These are phyloP conservation scores for Pezicula carpinea DNA, from an alignment of 2,329 filamentous ascomycete species.

Conservation along the genomic window DNA sequence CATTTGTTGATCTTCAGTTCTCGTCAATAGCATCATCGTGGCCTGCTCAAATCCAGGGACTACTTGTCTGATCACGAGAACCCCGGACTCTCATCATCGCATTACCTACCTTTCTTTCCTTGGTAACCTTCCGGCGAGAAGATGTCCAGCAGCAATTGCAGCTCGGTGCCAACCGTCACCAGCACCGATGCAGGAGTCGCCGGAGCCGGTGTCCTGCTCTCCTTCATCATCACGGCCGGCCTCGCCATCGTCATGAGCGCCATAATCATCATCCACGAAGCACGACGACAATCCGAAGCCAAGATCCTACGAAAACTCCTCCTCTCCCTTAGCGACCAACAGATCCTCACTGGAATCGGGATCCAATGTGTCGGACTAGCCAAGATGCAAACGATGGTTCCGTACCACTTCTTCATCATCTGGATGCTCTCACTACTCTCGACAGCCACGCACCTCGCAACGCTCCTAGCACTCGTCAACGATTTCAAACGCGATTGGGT, in stretches of 20 bases:
- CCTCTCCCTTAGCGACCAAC: conserved; percentile 61
- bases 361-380: conserved; percentile 60
- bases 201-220: conserved; percentile 55
- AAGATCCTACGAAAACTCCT: conserved; percentile 59
- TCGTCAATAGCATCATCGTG: too few species aligned
- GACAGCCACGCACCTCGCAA: conserved; percentile 61
- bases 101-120: not conserved
- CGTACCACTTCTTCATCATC: conserved; percentile 68
- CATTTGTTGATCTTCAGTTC: too few species aligned
- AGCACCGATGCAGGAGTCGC: conserved; percentile 53
- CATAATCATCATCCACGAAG: conserved; percentile 52
- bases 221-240: conserved; percentile 60
- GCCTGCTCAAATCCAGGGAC: too few species aligned
- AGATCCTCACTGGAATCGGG: conserved; percentile 65
- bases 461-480: conserved; percentile 58
- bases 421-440: conserved; percentile 64
- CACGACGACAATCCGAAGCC: conserved; percentile 39
- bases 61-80: too few species aligned
- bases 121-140: too few species aligned
- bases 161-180: conserved; percentile 36
- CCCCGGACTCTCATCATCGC: not conserved
- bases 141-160: conserved; percentile 31
- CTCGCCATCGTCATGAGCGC: conserved; percentile 51
- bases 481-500: conserved; percentile 66
- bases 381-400: conserved; percentile 52